A percentile compares a stretch with the other conserved stretches of the same genome.
Evolutionary conservation across 768 basidiomycete genomes (phyloP).

Genomic region (Rhizopogon vulgaris): DNA sequence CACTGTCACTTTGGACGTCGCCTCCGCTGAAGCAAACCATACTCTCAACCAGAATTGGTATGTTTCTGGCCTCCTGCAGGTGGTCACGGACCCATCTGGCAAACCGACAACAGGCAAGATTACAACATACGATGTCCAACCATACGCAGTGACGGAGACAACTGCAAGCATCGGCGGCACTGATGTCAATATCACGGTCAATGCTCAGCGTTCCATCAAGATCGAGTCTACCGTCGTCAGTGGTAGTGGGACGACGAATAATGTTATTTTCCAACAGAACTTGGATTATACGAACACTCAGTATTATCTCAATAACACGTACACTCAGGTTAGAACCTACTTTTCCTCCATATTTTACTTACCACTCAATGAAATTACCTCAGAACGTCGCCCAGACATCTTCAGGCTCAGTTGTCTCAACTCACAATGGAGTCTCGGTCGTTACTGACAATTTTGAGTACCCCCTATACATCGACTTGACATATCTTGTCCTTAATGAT

Average conservation of each 20-base stretch:
- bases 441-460: constrained; percentile 49
- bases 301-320: constrained; percentile 44
- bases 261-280: constrained; percentile 58
- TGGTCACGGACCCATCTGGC: constrained; percentile 57
- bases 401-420: constrained; percentile 39
- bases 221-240: constrained; percentile 58
- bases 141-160: constrained; percentile 47
- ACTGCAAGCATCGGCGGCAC: constrained; percentile 37
- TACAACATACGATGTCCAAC: constrained; percentile 47
- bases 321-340: constrained; percentile 24
- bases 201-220: constrained; percentile 47
- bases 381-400: constrained; percentile 48
- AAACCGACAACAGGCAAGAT: constrained; percentile 66
- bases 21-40: constrained; percentile 60
- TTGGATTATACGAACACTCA: constrained; percentile 59
- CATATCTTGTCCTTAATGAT: constrained; percentile 25
- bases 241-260: constrained; percentile 52
- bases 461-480: constrained; percentile 41
- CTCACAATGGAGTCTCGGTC: constrained; percentile 38
- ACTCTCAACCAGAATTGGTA: constrained; percentile 74
- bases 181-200: constrained; percentile 57
- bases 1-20: constrained; percentile 66
- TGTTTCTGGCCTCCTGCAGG: constrained; percentile 64
- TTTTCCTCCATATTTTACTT: not conserved
- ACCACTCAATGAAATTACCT: not conserved